phyloP scores from a whole-genome alignment of 345 rosid genomes.

The Pistacia atlantica region DNA sequence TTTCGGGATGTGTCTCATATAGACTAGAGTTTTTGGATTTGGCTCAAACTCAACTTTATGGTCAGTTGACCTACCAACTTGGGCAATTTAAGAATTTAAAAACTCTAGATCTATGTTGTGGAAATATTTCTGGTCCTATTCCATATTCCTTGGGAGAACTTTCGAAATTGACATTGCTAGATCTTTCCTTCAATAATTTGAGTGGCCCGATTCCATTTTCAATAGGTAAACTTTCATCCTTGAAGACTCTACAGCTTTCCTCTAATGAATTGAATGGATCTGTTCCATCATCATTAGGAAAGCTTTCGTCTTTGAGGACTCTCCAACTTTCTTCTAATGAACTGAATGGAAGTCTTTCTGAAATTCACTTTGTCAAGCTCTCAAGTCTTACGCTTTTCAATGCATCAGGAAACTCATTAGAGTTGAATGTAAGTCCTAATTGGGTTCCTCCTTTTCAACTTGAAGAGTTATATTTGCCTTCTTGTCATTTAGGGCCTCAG shows the following conservation, averaged over 20 bases:
- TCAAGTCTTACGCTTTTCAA: constrained; percentile 16
- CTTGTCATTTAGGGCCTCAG: constrained; percentile 26
- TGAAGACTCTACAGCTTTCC: background rate
- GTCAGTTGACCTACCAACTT: background rate
- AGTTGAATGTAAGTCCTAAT: constrained; percentile 15
- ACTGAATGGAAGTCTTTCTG: background rate
- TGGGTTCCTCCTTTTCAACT: constrained; percentile 41
- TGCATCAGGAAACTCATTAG: constrained; percentile 20
- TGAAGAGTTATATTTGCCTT: constrained; percentile 6
- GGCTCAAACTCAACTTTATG: rapidly evolving
- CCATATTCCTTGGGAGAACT: background rate
- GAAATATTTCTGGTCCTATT: background rate
- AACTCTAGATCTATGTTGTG: rapidly evolving
- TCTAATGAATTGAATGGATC: background rate
- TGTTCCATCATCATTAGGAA: background rate
- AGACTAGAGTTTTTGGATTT: background rate
- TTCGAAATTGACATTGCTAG: background rate
- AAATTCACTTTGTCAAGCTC: constrained; percentile 25
- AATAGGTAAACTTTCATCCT: background rate
- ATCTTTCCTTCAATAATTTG: background rate
- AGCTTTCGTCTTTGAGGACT: background rate
- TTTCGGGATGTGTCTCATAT: background rate
- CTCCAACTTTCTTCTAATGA: background rate
- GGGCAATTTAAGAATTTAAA: background rate
- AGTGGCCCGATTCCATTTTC: background rate